Base-by-base conservation (phyloP, 2,329 filamentous ascomycete species). In the Fusarium poae region DNA sequence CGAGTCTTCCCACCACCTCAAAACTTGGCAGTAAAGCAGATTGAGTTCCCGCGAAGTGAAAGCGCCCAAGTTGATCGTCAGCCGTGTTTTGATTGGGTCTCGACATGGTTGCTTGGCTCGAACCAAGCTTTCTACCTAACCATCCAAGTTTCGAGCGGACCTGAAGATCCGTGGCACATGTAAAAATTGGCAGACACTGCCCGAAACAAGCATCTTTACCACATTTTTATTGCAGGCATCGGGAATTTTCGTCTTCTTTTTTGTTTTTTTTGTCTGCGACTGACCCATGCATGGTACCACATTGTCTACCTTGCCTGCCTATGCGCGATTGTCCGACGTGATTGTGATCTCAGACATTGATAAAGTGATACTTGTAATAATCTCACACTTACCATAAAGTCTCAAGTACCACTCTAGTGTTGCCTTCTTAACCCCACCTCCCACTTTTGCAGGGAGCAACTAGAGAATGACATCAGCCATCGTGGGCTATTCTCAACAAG, bases 401-500 rank as follows among this genome's bases (percentile, higher is more conserved):
- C 21, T 13, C 2, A 56, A 57, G 67, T 68, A 55, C 37, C 46
- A 32, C 34, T 32, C 46, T 71, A 71, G 45, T 59, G 45, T 48
- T 20, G 12, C 46, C 52, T 27, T 40, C 12, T 21, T 32, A 34
- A 32, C 37, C 62, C 57, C 45, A 53, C 65, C 54, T 67, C 56
- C 70, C 54, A 62, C 67, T 72, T 68, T 67, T 62, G 54, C 55
- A 57, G 34, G 58, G 45, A 49, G 57, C 54, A 54, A 57, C 43
- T 67, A 65, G 20, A 44, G 51, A 72, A 74, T 74, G 72, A 74
- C 72, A 74, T 74, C 72, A 74, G 72, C 70, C 67, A 67, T 60
- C 48, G 55, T 67, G 53, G 70, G 42, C 54, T 68, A 55, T 55
- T 60, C 65, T 43, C 62, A 72, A 65, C 60, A 68, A 65, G 62